phyloP scores from a whole-genome alignment of 192 early-diverging fungal species.

The Coemansia sp. region DNA sequence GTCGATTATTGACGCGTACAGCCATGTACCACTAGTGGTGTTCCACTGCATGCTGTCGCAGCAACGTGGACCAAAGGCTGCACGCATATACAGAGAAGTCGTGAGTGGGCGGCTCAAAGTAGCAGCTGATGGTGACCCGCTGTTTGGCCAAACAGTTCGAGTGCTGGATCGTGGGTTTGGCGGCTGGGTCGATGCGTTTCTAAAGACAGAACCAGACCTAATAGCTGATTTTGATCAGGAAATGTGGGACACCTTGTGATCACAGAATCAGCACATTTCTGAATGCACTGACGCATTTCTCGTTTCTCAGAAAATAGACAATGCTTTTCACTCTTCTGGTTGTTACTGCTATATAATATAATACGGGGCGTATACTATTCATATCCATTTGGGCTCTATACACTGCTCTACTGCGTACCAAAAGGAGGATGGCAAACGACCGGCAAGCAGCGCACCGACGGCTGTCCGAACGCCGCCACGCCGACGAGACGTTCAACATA shows the following conservation, averaged over 20 bases:
- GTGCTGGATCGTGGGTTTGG: conserved; percentile 68
- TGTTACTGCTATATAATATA: too few species aligned
- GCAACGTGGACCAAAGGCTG: conserved; percentile 74
- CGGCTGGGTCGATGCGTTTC: conserved; percentile 62
- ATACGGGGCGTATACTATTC: too few species aligned
- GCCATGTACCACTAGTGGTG: conserved; percentile 62
- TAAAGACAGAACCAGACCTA: conserved; percentile 54
- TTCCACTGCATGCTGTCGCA: conserved; percentile 91
- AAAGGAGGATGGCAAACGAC: not conserved
- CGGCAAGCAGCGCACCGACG: conserved; percentile 12
- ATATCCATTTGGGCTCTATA: too few species aligned
- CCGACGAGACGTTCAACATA: conserved; percentile 44
- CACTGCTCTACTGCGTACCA: not conserved
- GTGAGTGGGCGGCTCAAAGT: conserved; percentile 22
- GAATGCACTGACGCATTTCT: too few species aligned
- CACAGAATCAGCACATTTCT: not conserved
- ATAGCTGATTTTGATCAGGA: conserved; percentile 61
- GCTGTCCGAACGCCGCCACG: conserved; percentile 28
- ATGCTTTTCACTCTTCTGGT: too few species aligned
- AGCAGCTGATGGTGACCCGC: conserved; percentile 8
- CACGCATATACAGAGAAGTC: conserved; percentile 61
- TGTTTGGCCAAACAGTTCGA: conserved; percentile 53
- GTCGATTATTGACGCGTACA: conserved; percentile 56
- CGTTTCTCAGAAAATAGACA: too few species aligned
- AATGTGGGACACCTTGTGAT: conserved; percentile 39